phyloP scores from a whole-genome alignment of 805 yeast species.

The Metschnikowia sp. region DNA sequence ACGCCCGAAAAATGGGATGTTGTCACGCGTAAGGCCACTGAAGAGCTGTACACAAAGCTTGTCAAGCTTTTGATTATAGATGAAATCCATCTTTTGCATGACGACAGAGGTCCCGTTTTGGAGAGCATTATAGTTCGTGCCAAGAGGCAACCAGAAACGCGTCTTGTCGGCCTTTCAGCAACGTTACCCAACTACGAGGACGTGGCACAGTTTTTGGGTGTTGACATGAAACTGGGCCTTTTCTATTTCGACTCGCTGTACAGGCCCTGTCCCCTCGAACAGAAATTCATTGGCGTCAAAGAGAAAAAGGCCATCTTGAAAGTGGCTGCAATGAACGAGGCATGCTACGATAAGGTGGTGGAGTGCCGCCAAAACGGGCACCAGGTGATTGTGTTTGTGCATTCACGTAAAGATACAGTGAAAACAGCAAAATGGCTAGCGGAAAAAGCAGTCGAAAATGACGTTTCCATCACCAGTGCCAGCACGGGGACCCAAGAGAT shows the following conservation, averaged over 20 bases:
- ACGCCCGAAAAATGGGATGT: conserved; percentile 99
- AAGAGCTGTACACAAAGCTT: conserved; percentile 57
- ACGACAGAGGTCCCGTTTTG: conserved; percentile 91
- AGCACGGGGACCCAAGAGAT: conserved; percentile 62
- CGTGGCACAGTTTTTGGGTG: conserved; percentile 78
- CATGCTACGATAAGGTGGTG: conserved; percentile 70
- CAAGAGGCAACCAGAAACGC: conserved; percentile 43
- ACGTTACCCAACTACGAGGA: conserved; percentile 87
- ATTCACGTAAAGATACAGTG: conserved; percentile 87
- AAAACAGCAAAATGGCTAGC: conserved; percentile 76
- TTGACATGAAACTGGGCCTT: conserved; percentile 52
- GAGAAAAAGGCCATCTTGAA: conserved; percentile 78
- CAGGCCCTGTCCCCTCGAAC: conserved; percentile 91
- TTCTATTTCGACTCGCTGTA: conserved; percentile 80
- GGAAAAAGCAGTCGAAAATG: conserved; percentile 54
- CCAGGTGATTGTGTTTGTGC: conserved; percentile 88
- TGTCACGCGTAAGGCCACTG: conserved; percentile 77
- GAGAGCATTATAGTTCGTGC: conserved; percentile 81
- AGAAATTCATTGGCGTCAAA: conserved; percentile 83
- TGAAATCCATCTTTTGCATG: conserved; percentile 90
- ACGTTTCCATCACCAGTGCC: conserved; percentile 22
- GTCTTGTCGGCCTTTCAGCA: conserved; percentile 87
- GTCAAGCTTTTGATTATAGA: conserved; percentile 79
- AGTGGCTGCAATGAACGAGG: conserved; percentile 81
- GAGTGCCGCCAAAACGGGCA: conserved; percentile 60